Base-by-base conservation (phyloP, 2,329 filamentous ascomycete genomes). In the Dactylellina cionopaga region DNA sequence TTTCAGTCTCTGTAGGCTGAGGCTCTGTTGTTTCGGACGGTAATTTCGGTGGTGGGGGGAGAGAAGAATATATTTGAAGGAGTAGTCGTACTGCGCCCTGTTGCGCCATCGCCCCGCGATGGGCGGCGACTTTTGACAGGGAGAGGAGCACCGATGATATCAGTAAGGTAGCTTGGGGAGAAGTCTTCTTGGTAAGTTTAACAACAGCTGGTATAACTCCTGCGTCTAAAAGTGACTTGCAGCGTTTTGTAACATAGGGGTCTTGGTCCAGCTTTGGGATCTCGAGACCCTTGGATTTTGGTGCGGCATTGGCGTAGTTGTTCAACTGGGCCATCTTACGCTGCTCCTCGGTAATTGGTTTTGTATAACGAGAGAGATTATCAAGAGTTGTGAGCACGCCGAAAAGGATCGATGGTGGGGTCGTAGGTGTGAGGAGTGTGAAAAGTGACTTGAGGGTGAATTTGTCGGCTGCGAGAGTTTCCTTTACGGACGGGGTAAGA, bases 71-170 rank as follows among this genome's bases (percentile, higher is more conserved):
- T 60, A 89, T 86, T 11, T 89, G 86, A 24, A 98, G 85, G 19
- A 98, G 85, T 0, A 97, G 85, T 76, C 90, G 95, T 15, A 97
- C 87, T 1, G 91, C 92, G n/a, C 95, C 95, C 83, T 98, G 93
- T 78, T 98, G 95, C 2, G 92, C 91, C 75, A 99, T 88, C 51
- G 87, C 85, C 0, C 92, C 91, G 9, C 95, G 88, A 64, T 92
- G 84, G 62, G 87, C 87, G 37, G 88, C 84, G n/a, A 88, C 89
- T 77, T 89, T 88, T 15, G 92, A 89, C 3, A 99, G 83, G 0
- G 92, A 88, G 72, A 91, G 86, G 31, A 98, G 82, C 72, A 96
- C 93, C 47, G 88, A 87, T 56, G 91, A 85, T 58, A 90, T 89
- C 25, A 96, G 87, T 13, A 87, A 84, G 6, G 94, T 84, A 4